phyloP scores from a whole-genome alignment of 345 rosid species.

The Lepidium aucheri region DNA sequence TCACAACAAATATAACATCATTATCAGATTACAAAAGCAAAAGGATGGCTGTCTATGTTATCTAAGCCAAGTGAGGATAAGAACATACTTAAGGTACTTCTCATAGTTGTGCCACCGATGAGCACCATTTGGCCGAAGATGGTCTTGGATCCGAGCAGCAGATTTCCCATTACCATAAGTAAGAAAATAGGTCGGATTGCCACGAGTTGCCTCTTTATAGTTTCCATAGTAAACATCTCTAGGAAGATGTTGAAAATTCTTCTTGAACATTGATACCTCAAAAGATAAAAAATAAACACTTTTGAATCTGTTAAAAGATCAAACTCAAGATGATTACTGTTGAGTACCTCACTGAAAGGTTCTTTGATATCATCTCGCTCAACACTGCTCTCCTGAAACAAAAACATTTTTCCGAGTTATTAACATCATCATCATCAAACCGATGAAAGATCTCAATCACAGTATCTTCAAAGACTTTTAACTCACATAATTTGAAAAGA shows the following conservation, averaged over 20 bases:
- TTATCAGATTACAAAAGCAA: neutral
- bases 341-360: conserved; percentile 78
- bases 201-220: conserved; percentile 70
- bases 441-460: conserved; percentile 32
- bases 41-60: neutral
- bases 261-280: conserved; percentile 91
- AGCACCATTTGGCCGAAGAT: conserved; percentile 97
- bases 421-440: conserved; percentile 61
- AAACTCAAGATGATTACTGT: neutral
- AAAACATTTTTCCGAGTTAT: conserved; percentile 38
- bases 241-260: conserved; percentile 69
- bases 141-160: conserved; percentile 83
- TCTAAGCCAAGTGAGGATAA: neutral
- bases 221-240: conserved; percentile 72
- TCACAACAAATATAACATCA: conserved; percentile 9
- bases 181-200: conserved; percentile 80
- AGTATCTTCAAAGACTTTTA: conserved; percentile 62
- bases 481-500: conserved; percentile 90
- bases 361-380: conserved; percentile 78
- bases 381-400: conserved; percentile 76
- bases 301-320: neutral
- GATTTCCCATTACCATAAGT: conserved; percentile 94
- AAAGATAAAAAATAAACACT: neutral
- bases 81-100: conserved; percentile 55
- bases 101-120: conserved; percentile 93